Evolutionary conservation across 345 rosid genomes (phyloP), one percentile per base, ranked within the genome.

Genomic region (Aquilaria malaccensis): DNA sequence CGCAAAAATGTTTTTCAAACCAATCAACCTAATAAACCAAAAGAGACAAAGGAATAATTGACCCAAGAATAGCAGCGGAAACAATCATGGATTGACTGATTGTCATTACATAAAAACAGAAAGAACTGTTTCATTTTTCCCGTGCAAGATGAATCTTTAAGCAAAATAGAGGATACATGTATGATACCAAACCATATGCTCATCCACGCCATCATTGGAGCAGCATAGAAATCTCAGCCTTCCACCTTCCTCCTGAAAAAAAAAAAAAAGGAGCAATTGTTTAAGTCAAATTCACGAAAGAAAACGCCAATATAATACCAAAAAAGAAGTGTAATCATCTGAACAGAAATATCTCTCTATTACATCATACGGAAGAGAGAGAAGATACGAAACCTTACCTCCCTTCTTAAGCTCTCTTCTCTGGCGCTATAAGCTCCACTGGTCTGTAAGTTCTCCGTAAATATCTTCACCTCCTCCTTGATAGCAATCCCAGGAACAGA

Each of bases 381-480:
- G 43, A 37, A 5, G 43, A 37, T 22, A 14, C 12, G 53, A 58
- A 66, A 57, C 12, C 52, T 52, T 52, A 88, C 99, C 88, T 95
- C 99, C 79, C 86, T 77, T 72, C 84, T 95, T 77, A 95, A 75
- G 72, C 69, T 70, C 77, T 91, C 99, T 80, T 95, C 99, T 77
- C 99, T 82, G 1, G 97, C 95, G 68, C 87, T 85, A 71, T 95
- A 95, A 68, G 99, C 99, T 2, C 99, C 99, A 56, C 94, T 86
- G 6, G 97, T 86, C 87, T 95, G 99, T 53, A 91, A 60, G 77
- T 91, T 91, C 72, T 91, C 99, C 0, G 98, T 84, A 76, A 89
- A 78, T 71, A 86, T 80, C 85, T 88, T 88, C 62, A 76, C 82
- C 52, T 86, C 99, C 63, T 90, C 99, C 76, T 85, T 95, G 1